Base-by-base conservation (phyloP, 2,329 filamentous ascomycete genomes). In the Pleurostoma richardsiae region DNA sequence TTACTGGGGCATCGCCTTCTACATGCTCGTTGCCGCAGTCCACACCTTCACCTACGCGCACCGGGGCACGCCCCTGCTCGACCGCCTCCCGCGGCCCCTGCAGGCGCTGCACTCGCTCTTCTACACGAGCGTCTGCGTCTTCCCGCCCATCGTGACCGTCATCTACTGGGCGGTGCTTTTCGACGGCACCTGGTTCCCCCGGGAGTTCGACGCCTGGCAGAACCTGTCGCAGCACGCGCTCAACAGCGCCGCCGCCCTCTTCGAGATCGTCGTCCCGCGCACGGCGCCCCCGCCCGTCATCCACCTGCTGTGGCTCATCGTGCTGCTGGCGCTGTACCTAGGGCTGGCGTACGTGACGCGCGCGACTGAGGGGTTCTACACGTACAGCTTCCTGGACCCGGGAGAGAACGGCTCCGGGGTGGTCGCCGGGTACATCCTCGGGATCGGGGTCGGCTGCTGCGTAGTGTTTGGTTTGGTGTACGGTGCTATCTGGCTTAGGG, bases 1-100 rank as follows among this genome's bases (percentile, higher is more conserved):
- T 7, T 94, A 85, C 74, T 94, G 87, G 87, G 88, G 88, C 2
- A 68, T 92, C 33, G 83, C 79, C 28, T 92, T 91, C 69, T 95
- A 95, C 73, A 85, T 85, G 62, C 72, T 83, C 47, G 70, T 84
- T 58, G 74, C 85, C 2, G 74, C 85, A 19, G 52, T 80, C 19
- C 88, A 95, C 70, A 90, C 86, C 5, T 68, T 80, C 44, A 76
- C 74, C 42, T 94, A 92, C 68, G 76, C 78, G 10, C 65, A 69
- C 39, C 68, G 67, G 29, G 74, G 77, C 40, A 60, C 63, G 3
- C 69, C 81, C 0, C 72, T 86, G 4, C 75, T 86, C 53, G 72
- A 80, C 57, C 67, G 68, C 30, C 77, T 82, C 65, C 82, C 83
- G 1, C 76, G 80, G 0, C 68, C 71, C 2, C 73, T 88, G 28